Base-by-base conservation (phyloP, 352 stramenopile species). In the Blastocystis sp. region DNA sequence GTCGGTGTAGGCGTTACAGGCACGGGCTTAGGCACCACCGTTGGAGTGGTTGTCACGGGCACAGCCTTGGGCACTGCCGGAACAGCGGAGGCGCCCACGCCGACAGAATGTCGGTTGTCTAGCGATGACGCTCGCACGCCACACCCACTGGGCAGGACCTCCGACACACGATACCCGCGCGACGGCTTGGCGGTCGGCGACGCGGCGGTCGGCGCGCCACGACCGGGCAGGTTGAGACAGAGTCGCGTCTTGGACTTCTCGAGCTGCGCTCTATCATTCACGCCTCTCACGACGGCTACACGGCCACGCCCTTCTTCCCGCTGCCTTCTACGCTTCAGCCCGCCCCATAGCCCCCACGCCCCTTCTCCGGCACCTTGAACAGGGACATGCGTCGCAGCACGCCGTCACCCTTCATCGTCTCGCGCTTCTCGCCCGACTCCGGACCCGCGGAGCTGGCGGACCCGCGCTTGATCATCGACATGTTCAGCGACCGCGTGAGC, bases 181-280 rank as follows among this genome's bases (percentile, higher is more conserved):
- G 10, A 21, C 11, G 11, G 11, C 1, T 21, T 21, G 53, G 11
- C 11, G 53, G 62, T 11, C 11, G 2, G 23, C 11, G 34, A 21
- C 10, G 62, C 21, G 7, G 23, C 62, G 11, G 23, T 69, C 11
- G 62, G 11, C 40, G 17, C 11, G 34, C 11, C 34, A 5, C 62
- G 21, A 41, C 21, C 23, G 11, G 11, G 9, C 0, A 81, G 28
- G 43, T 81, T 81, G 14, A 81, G 56, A 9, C 41, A 62, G 48
- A 81, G 38, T 1, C 71, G 48, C 17, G 71, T 81, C 0, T 38
- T 53, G 28, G 71, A 81, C 48, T 81, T 81, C 23, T 81, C 71
- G 0, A 81, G 28, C 59, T 81, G 71, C 38, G 71, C 71, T 48
- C 71, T 81, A 81, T 41, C 38, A 2, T 17, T 64, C 9, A 81